These are phyloP conservation scores for Lactifluus hygrophoroides DNA, from an alignment of 768 basidiomycete species.

Conservation along the genomic window DNA sequence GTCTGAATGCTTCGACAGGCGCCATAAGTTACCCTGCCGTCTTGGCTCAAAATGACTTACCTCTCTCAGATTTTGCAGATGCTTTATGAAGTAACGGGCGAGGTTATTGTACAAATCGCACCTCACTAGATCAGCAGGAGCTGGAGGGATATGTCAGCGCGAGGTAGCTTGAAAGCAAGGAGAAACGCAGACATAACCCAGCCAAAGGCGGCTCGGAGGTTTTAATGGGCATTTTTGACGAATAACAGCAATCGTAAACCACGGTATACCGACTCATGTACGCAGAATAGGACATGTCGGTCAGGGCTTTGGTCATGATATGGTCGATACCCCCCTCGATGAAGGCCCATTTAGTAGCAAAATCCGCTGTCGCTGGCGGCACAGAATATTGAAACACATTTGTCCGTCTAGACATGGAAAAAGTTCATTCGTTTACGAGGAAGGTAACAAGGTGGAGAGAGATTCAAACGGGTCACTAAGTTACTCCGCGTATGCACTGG, in stretches of 20 bases:
- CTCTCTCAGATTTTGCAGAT: conserved; percentile 60
- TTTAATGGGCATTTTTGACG: conserved; percentile 61
- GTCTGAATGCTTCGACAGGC: conserved; percentile 55
- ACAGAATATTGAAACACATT: conserved; percentile 35
- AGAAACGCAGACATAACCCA: conserved; percentile 46
- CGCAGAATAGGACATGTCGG: conserved; percentile 81
- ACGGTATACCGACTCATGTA: conserved; percentile 88
- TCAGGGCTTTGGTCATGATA: conserved; percentile 86
- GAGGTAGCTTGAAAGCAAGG: not conserved
- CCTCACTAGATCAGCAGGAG: conserved; percentile 92
- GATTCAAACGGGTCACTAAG: too few species aligned
- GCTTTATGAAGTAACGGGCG: conserved; percentile 79
- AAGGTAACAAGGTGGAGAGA: too few species aligned
- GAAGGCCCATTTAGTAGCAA: conserved; percentile 80
- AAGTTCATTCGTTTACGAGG: too few species aligned
- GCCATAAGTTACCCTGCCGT: conserved; percentile 6
- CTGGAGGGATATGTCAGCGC: conserved; percentile 29
- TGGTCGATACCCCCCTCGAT: conserved; percentile 85
- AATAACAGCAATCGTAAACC: conserved; percentile 97
- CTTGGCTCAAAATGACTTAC: conserved; percentile 35
- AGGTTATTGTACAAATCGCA: conserved; percentile 95
- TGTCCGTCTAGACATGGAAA: too few species aligned
- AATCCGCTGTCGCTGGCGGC: conserved; percentile 59
- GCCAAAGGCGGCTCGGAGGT: conserved; percentile 32
- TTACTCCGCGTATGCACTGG: too few species aligned